A percentile compares a stretch with the other conserved stretches of the same genome.
phyloP scores from a whole-genome alignment of 1,284 basidiomycete genomes.

The Omphalotus olearius region DNA sequence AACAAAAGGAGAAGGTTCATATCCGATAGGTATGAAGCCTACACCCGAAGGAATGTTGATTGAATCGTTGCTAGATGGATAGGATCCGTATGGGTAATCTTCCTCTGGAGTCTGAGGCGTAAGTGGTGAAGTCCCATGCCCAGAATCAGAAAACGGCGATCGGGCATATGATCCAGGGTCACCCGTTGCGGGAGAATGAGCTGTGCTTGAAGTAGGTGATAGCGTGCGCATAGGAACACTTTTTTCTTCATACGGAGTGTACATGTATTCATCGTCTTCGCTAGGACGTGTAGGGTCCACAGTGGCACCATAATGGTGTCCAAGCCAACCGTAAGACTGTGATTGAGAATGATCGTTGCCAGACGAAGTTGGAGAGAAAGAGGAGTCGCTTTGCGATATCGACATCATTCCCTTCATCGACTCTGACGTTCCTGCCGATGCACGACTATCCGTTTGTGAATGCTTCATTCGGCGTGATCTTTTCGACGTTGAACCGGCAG shows the following conservation, averaged over 20 bases:
- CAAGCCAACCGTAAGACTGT: not conserved
- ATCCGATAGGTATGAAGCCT: conserved; percentile 1
- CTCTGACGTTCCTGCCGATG: not conserved
- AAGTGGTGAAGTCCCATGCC: not conserved
- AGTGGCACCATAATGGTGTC: not conserved
- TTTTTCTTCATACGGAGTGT: conserved; percentile 4
- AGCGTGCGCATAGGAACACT: conserved; percentile 6
- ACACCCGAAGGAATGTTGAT: not conserved
- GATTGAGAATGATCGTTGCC: not conserved
- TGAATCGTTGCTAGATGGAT: not conserved
- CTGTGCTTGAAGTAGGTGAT: conserved; percentile 2
- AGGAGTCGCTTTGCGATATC: conserved; percentile 1
- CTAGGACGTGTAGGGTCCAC: not conserved
- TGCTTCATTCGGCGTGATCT: not conserved
- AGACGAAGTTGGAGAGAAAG: conserved; percentile 1
- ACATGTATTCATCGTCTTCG: not conserved
- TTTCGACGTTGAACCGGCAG: not conserved
- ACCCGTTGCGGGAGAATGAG: not conserved
- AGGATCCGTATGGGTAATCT: not conserved
- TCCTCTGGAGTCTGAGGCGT: not conserved
- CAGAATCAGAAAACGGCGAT: conserved; percentile 1
- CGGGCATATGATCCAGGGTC: not conserved
- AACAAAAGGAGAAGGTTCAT: conserved; percentile 2
- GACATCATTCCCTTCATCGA: not conserved
- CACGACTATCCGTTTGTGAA: not conserved